Conservation (phyloP, 2,329 filamentous ascomycete genomes). For the Fusarium sp. region DNA sequence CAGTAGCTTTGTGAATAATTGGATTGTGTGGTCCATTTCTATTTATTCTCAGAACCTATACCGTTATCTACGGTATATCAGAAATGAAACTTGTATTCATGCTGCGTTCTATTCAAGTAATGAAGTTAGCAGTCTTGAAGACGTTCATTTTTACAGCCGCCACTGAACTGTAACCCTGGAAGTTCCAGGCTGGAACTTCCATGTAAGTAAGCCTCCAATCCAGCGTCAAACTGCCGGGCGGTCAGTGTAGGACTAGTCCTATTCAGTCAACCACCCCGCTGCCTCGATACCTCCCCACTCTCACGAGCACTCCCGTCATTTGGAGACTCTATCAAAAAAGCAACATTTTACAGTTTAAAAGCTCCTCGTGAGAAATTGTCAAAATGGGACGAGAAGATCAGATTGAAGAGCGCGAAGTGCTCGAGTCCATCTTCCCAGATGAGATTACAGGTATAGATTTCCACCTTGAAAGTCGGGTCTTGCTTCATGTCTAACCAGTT, state of each 20-base stretch:
- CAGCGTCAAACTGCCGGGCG: constrained; percentile 52
- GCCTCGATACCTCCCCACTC: constrained; percentile 46
- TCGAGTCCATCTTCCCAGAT: constrained; percentile 97
- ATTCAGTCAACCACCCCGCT: constrained; percentile 47
- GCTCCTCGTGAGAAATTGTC: constrained; percentile 7
- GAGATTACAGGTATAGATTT: constrained; percentile 85
- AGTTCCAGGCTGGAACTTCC: not conserved
- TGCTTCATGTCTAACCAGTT: constrained; percentile 29
- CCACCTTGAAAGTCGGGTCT: constrained; percentile 3
- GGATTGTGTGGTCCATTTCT: too few species aligned
- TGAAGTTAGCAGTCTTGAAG: too few species aligned
- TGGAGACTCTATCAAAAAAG: constrained; percentile 28
- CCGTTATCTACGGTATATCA: too few species aligned
- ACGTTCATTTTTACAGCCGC: too few species aligned
- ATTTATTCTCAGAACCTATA: too few species aligned
- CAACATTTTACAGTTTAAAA: constrained; percentile 16
- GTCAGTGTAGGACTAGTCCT: constrained; percentile 50
- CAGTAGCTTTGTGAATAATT: too few species aligned
- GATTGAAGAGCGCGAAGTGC: constrained; percentile 94
- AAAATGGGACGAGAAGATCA: constrained; percentile 86
- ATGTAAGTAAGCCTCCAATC: not conserved
- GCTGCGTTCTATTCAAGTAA: too few species aligned
- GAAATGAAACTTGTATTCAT: too few species aligned
- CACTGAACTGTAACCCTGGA: not conserved
- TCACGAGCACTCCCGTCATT: constrained; percentile 39